phyloP scores from a whole-genome alignment of 1,139 yeast genomes.

The Scheffersomyces illinoinensis region DNA sequence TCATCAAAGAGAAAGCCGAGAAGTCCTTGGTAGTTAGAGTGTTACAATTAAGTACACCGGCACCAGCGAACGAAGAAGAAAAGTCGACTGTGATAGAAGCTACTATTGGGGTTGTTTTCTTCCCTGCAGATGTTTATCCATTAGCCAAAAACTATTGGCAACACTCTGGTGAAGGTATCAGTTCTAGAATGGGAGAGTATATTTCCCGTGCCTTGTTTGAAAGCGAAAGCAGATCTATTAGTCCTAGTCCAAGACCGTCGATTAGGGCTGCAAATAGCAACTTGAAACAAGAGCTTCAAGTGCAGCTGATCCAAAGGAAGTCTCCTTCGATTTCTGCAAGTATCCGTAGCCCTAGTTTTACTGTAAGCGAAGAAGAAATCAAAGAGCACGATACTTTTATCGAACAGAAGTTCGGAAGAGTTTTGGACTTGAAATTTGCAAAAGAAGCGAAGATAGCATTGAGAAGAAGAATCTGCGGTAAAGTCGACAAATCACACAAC shows the following conservation, averaged over 20 bases:
- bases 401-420: constrained; percentile 90
- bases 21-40: constrained; percentile 52
- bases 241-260: background rate
- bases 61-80: constrained; percentile 62
- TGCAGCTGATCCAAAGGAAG: constrained; percentile 35
- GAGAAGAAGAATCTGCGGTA: constrained; percentile 73
- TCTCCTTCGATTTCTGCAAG: constrained; percentile 30
- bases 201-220: constrained; percentile 62
- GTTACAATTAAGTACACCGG: constrained; percentile 75
- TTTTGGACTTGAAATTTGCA: constrained; percentile 75
- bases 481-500: constrained; percentile 48
- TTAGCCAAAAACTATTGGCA: constrained; percentile 92
- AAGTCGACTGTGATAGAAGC: constrained; percentile 61
- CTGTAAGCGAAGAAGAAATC: constrained; percentile 33
- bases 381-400: constrained; percentile 69
- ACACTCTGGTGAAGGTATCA: constrained; percentile 92
- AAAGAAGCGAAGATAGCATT: constrained; percentile 74
- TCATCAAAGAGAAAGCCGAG: constrained; percentile 48
- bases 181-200: constrained; percentile 87
- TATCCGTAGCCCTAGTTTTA: constrained; percentile 10
- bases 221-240: constrained; percentile 10
- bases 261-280: constrained; percentile 2
- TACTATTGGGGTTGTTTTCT: constrained; percentile 74
- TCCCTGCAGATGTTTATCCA: constrained; percentile 55
- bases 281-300: constrained; percentile 40